Evolutionary conservation across 202 grass and related monocot species (phyloP).

Genomic region (Eragrostis tef): DNA sequence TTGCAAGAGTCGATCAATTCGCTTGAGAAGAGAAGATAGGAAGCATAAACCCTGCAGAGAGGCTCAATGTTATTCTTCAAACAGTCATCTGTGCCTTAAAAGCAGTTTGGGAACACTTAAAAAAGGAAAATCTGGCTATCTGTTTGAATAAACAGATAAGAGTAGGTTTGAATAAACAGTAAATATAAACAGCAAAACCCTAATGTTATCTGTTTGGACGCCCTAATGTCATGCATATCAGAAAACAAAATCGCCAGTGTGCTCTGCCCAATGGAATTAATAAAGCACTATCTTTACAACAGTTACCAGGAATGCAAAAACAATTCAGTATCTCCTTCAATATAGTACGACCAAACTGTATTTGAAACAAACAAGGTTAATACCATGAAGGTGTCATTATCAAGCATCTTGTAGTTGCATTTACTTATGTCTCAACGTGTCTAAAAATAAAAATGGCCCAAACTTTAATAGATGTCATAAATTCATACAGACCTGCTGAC

Average conservation of each 20-base stretch:
- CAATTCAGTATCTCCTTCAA: not conserved
- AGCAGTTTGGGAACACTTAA: conserved; percentile 2
- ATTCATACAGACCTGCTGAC: conserved; percentile 77
- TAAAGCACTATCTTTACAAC: not conserved
- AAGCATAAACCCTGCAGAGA: conserved; percentile 58
- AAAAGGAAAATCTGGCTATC: conserved; percentile 16
- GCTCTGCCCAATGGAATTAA: conserved; percentile 8
- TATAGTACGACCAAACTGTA: not conserved
- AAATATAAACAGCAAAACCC: no score
- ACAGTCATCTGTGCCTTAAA: conserved; percentile 9
- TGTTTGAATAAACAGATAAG: no score
- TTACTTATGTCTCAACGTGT: not conserved
- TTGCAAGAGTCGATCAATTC: conserved; percentile 85
- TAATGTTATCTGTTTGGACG: not conserved
- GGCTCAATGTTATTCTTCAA: conserved; percentile 1
- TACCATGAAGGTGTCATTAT: not conserved
- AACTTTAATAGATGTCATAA: conserved; percentile 32
- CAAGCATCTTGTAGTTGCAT: conserved; percentile 5
- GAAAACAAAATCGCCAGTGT: not conserved
- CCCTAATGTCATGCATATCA: conserved; percentile 7
- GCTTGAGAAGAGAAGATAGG: conserved; percentile 83
- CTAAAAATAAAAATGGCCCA: conserved; percentile 11
- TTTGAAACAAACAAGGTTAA: conserved; percentile 11
- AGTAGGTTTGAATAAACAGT: no score
- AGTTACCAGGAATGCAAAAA: conserved; percentile 6